Evolutionary conservation across 2,329 filamentous ascomycete species (phyloP), one percentile per base, ranked within the genome.

Genomic region (Exophiala mesophila): DNA sequence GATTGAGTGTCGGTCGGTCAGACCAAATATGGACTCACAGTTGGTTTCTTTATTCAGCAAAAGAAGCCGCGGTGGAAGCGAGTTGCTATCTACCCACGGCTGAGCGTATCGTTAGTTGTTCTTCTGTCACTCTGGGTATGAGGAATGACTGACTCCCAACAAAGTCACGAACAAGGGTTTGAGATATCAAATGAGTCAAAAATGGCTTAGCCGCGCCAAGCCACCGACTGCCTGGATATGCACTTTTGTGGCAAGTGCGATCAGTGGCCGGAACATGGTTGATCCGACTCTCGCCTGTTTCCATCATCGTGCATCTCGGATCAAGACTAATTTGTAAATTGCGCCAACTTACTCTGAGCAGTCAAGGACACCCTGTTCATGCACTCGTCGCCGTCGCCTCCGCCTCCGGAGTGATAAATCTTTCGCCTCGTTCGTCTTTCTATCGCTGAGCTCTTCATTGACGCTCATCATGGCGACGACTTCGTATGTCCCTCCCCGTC

Each of bases 391-490:
- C 37, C 39, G 39, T 31, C 41, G 44, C 39, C 39, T 20, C 30
- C 37, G 34, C 33, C 10, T 32, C 15, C 16, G 29, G 32, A 40
- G n/a, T 19, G 32, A 48, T 19, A 46, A 33, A 40, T 30, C 13
- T 31, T 29, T 33, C 21, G 35, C 17, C 33, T 24, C 36, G 21
- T 5, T 33, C 30, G 31, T 35, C 34, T 30, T 33, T 36, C 21
- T 16, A 29, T 20, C 15, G 39, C 40, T 45, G 53, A 56, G 52
- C 52, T 56, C 53, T 56, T 56, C 33, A 50, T 19, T 56, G 53
- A 56, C 36, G 52, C 53, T 56, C 48, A 44, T 44, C 41, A 56
- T 56, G 53, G 50, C 53, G 36, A 36, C 36, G 23, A 44, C 39
- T 52, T 34, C 37, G 45, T 49, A 47, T 26, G 45, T 43, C 15